Percentiles rank a stretch among this genome's conserved stretches.
phyloP scores from a whole-genome alignment of 768 basidiomycete genomes.

The Leccinum truebloodii region DNA sequence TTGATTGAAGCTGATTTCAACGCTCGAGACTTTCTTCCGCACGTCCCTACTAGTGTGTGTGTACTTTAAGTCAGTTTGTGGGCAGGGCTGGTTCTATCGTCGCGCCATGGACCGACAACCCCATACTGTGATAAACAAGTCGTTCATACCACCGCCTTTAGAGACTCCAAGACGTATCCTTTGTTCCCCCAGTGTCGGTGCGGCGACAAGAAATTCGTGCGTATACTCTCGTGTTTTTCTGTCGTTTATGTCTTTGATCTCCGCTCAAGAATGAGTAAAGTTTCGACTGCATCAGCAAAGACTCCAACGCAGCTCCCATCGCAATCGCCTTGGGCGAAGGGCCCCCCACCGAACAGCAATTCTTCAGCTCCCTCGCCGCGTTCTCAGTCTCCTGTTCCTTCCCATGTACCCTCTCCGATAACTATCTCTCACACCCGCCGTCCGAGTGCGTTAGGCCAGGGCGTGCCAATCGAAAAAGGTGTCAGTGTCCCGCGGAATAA shows the following conservation, averaged over 20 bases:
- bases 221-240: conserved; percentile 26
- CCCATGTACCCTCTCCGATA: conserved; percentile 45
- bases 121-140: no score
- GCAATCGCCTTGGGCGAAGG: conserved; percentile 91
- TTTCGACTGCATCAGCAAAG: conserved; percentile 73
- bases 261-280: conserved; percentile 86
- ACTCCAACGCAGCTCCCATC: conserved; percentile 70
- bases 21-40: conserved; percentile 75
- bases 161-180: no score
- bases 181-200: no score
- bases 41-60: conserved; percentile 5
- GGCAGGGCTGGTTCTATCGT: no score
- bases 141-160: no score
- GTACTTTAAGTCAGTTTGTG: no score
- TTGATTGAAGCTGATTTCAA: conserved; percentile 49
- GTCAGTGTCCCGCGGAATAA: conserved; percentile 67
- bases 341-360: conserved; percentile 66
- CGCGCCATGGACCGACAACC: no score
- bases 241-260: no score
- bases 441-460: conserved; percentile 71
- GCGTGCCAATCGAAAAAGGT: conserved; percentile 76
- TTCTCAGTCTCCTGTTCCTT: conserved; percentile 75
- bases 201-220: conserved; percentile 36
- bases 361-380: conserved; percentile 61
- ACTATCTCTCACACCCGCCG: conserved; percentile 72